Percentiles rank a stretch among this genome's conserved stretches.
Conservation (phyloP, 208 protist species). For the Tetramitus jugosus region DNA sequence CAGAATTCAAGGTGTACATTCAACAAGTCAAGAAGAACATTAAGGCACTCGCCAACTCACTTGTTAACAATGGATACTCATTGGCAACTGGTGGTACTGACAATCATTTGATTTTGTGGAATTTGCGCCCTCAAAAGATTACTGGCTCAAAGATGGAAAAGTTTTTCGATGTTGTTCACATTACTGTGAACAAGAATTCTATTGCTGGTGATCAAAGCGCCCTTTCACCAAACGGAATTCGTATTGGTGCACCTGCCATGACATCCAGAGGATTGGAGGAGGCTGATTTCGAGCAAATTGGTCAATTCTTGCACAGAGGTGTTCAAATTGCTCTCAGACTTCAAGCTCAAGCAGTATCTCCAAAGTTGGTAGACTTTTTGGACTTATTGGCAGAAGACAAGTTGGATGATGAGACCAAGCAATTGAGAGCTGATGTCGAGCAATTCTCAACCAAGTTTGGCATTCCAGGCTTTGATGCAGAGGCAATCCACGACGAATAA, state of each 20-base stretch:
- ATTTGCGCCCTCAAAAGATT: slow-evolving; percentile 80
- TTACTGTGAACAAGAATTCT: slow-evolving; percentile 95
- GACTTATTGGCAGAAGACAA: neutral
- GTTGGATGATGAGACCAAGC: neutral
- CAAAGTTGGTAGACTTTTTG: neutral
- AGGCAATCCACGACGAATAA: neutral
- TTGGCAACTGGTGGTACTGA: slow-evolving; percentile 91
- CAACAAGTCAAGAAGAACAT: slow-evolving; percentile 80
- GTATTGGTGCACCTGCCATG: slow-evolving; percentile 86
- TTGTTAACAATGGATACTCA: slow-evolving; percentile 70
- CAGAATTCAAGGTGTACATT: slow-evolving; percentile 84
- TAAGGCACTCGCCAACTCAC: slow-evolving; percentile 54
- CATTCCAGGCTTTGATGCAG: slow-evolving; percentile 45
- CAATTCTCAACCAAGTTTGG: slow-evolving; percentile 39
- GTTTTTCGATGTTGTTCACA: slow-evolving; percentile 70
- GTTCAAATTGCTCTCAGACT: slow-evolving; percentile 66
- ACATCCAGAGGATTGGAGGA: slow-evolving; percentile 85
- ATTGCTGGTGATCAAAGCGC: slow-evolving; percentile 87
- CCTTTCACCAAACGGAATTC: slow-evolving; percentile 79
- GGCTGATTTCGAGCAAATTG: slow-evolving; percentile 73
- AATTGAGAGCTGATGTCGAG: slow-evolving; percentile 37
- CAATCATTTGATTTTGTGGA: slow-evolving; percentile 95
- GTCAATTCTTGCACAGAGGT: slow-evolving; percentile 71
- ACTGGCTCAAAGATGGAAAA: slow-evolving; percentile 93
- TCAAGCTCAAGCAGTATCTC: neutral